phyloP scores from a whole-genome alignment of 352 stramenopile species.

The Phytopythium litorale region DNA sequence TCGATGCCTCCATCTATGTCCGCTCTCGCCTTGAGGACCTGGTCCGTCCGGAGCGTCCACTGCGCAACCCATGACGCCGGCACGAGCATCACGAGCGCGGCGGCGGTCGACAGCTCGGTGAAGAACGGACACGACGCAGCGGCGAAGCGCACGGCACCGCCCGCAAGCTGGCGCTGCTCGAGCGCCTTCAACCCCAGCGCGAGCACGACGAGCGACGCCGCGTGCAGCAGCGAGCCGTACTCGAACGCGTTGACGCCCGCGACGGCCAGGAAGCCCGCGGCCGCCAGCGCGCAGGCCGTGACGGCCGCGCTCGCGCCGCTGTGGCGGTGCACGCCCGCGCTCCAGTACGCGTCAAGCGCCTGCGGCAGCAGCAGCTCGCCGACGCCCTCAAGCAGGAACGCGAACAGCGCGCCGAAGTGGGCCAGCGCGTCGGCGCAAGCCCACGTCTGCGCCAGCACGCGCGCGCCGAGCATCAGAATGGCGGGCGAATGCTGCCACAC shows the following conservation, averaged over 20 bases:
- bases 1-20: constrained; percentile 11
- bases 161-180: constrained; percentile 12
- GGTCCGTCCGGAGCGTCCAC: constrained; percentile 25
- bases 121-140: constrained; percentile 26
- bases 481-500: constrained; percentile 12
- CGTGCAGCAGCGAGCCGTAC: constrained; percentile 61
- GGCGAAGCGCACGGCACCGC: constrained; percentile 19
- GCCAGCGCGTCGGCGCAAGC: constrained; percentile 47
- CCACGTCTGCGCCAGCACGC: constrained; percentile 41
- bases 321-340: background rate
- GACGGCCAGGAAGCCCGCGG: constrained; percentile 50
- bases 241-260: constrained; percentile 55
- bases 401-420: constrained; percentile 69
- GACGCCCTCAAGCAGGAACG: constrained; percentile 59
- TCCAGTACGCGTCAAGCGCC: constrained; percentile 20
- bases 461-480: constrained; percentile 25
- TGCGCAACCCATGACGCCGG: constrained; percentile 29
- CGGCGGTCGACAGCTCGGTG: constrained; percentile 32
- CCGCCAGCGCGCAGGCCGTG: constrained; percentile 16
- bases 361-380: constrained; percentile 44
- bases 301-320: constrained; percentile 5
- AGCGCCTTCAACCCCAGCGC: constrained; percentile 33
- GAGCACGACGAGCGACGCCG: constrained; percentile 40
- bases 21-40: constrained; percentile 15
- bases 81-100: constrained; percentile 21